These are phyloP conservation scores for Scedosporium apiospermum DNA, from an alignment of 2,329 filamentous ascomycete species.

Conservation along the genomic window DNA sequence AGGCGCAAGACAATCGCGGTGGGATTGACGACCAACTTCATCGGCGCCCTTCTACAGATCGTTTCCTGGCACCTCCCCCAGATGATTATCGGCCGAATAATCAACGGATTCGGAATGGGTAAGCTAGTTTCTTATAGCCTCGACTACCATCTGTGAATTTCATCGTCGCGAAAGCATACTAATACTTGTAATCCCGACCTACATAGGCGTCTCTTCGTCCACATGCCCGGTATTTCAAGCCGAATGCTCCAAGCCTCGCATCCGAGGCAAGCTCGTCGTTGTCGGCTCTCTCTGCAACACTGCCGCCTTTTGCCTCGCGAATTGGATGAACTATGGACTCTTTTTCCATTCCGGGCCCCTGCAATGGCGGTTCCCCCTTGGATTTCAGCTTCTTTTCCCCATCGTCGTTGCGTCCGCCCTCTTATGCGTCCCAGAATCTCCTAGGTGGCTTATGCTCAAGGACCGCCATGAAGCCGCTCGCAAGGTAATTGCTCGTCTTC, in stretches of 20 bases:
- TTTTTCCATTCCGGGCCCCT: constrained; percentile 22
- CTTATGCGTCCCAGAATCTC: constrained; percentile 19
- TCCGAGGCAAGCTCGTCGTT: constrained; percentile 35
- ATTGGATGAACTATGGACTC: constrained; percentile 36
- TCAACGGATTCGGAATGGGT: constrained; percentile 30
- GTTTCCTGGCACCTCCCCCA: constrained; percentile 26
- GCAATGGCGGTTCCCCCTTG: constrained; percentile 27
- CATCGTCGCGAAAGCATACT: background rate
- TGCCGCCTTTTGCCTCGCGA: constrained; percentile 33
- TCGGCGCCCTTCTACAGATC: constrained; percentile 25
- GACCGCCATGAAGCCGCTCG: constrained; percentile 26
- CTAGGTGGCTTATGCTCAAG: constrained; percentile 24
- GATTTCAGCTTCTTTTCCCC: constrained; percentile 27
- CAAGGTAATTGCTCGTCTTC: constrained; percentile 3
- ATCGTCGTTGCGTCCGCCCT: constrained; percentile 21
- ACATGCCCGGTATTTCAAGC: constrained; percentile 24
- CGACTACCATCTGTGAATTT: background rate
- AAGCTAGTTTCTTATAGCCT: background rate
- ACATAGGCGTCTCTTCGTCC: constrained; percentile 17
- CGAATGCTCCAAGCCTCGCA: constrained; percentile 21
- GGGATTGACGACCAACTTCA: constrained; percentile 21
- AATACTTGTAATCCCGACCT: background rate
- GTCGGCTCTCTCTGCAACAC: constrained; percentile 30
- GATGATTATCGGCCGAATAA: constrained; percentile 29
- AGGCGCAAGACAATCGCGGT: constrained; percentile 21